Percentiles rank a stretch among this genome's conserved stretches.
Conservation (phyloP, 2,329 filamentous ascomycete genomes). For the Diaporthe caulivora region DNA sequence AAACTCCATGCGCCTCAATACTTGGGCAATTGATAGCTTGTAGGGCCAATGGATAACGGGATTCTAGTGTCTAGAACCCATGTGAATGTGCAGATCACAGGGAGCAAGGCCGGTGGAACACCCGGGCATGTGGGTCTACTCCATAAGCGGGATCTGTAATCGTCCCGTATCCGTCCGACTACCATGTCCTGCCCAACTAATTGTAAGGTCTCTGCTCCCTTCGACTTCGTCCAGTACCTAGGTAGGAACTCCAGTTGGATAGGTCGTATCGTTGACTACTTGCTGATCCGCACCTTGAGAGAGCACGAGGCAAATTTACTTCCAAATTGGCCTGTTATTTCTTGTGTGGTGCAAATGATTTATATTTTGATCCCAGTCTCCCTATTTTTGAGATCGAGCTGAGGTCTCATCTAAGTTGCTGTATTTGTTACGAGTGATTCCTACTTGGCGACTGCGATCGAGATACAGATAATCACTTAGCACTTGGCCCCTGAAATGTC, state of each 20-base stretch:
- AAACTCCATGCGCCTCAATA: not conserved
- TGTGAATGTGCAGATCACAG: not conserved
- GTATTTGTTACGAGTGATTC: not conserved
- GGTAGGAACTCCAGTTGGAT: too few relatives aligned
- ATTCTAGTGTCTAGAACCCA: not conserved
- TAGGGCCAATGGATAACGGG: not conserved
- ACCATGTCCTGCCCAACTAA: slow-evolving; percentile 6
- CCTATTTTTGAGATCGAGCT: too few relatives aligned
- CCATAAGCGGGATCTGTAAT: not conserved
- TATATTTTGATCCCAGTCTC: too few relatives aligned
- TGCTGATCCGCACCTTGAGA: not conserved
- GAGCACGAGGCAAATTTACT: not conserved
- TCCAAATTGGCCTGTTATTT: too few relatives aligned
- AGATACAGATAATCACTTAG: not conserved
- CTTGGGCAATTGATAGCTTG: not conserved
- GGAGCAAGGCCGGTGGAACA: not conserved
- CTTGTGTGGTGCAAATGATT: too few relatives aligned
- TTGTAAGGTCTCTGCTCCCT: not conserved
- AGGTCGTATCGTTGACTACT: too few relatives aligned
- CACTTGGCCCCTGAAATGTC: not conserved
- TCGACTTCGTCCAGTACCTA: not conserved
- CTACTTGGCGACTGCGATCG: not conserved
- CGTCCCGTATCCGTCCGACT: not conserved
- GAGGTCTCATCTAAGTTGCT: too few relatives aligned
- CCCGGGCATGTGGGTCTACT: not conserved